phyloP scores from a whole-genome alignment of 129 eudicot species.

The Artemisia annua region DNA sequence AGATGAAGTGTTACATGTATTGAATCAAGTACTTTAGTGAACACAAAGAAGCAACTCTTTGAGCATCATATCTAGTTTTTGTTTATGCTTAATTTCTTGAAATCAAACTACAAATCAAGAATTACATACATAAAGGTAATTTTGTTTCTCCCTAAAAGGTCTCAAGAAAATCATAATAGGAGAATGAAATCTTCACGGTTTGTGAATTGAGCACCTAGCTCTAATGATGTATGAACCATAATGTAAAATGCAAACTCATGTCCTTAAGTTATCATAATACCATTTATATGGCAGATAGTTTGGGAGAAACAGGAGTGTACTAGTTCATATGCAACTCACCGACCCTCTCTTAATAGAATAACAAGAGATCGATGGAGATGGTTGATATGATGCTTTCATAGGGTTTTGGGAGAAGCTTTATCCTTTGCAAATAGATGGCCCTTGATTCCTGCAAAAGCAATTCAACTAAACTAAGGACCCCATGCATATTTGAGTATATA shows the following conservation, averaged over 20 bases:
- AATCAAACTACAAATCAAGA: too few species aligned
- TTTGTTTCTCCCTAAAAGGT: too few species aligned
- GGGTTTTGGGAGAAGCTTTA: conserved; percentile 31
- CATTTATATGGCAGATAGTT: conserved; percentile 16
- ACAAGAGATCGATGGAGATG: neutral
- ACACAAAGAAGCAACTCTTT: too few species aligned
- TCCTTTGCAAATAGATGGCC: conserved; percentile 22
- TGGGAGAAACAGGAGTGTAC: conserved; percentile 25
- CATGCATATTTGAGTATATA: conserved; percentile 17
- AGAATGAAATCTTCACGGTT: too few species aligned
- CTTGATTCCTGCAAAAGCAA: conserved; percentile 36
- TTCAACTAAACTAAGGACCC: conserved; percentile 19
- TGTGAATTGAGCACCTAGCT: too few species aligned
- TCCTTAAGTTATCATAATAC: neutral
- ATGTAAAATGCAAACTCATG: neutral
- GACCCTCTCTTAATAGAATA: conserved; percentile 29
- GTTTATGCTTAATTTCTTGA: too few species aligned
- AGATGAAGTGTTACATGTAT: too few species aligned
- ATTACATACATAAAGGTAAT: too few species aligned
- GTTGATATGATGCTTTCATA: conserved; percentile 24
- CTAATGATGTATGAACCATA: too few species aligned
- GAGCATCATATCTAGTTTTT: too few species aligned
- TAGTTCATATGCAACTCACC: conserved; percentile 25
- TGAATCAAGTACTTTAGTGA: too few species aligned
- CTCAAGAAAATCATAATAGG: too few species aligned